Evolutionary conservation across 2,329 filamentous ascomycete genomes (phyloP).

Genomic region (Calonectria naviculata): DNA sequence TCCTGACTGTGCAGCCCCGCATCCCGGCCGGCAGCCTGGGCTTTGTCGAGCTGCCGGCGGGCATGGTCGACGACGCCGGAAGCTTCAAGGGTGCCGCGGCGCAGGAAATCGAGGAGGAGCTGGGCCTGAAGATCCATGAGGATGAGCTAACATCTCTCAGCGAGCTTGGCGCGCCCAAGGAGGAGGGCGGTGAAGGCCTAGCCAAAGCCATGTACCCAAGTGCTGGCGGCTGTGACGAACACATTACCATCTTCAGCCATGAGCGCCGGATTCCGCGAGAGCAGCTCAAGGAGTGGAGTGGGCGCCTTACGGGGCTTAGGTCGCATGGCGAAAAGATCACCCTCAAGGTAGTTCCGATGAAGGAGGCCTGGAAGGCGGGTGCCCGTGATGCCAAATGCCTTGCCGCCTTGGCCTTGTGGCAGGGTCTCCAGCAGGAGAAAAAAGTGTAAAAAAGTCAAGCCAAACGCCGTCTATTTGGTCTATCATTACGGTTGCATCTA

Average conservation of each 20-base stretch:
- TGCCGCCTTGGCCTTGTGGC: constrained; percentile 68
- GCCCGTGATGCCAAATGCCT: constrained; percentile 70
- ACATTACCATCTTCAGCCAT: constrained; percentile 67
- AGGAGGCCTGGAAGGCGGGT: constrained; percentile 68
- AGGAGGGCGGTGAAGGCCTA: constrained; percentile 47
- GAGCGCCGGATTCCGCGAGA: constrained; percentile 62
- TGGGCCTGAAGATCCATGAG: constrained; percentile 63
- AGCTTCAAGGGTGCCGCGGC: constrained; percentile 69
- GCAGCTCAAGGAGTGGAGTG: constrained; percentile 65
- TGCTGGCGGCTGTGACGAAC: constrained; percentile 70
- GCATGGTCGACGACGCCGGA: constrained; percentile 66
- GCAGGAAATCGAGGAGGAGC: constrained; percentile 70
- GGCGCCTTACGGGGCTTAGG: constrained; percentile 67
- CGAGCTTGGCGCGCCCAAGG: constrained; percentile 55
- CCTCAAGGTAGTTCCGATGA: constrained; percentile 66
- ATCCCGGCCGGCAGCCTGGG: constrained; percentile 65
- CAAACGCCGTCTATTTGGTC: constrained; percentile 10
- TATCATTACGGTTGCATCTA: constrained; percentile 8
- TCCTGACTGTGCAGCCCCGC: constrained; percentile 70
- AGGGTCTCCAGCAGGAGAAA: constrained; percentile 62
- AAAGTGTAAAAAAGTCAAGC: constrained; percentile 44
- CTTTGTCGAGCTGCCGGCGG: constrained; percentile 68
- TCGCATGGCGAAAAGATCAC: constrained; percentile 72
- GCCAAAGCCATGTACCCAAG: constrained; percentile 66
- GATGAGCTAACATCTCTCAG: constrained; percentile 62